These are phyloP conservation scores for Dillenia suffruticosa DNA, from an alignment of 164 flowering plant species.

Conservation along the genomic window DNA sequence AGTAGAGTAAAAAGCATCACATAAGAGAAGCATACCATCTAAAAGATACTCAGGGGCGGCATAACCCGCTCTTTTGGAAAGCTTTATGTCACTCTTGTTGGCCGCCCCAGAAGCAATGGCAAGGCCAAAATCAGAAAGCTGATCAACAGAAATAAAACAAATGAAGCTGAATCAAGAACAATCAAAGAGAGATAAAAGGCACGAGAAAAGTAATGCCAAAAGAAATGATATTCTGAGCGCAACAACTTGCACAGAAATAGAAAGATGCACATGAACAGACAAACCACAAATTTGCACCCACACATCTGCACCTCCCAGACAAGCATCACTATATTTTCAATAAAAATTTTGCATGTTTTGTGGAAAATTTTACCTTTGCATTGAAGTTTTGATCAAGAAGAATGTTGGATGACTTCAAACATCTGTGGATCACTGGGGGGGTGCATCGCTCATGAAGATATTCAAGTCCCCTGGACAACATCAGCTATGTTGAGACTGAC, in stretches of 20 bases:
- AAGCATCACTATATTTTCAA: too few species aligned
- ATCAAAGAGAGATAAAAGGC: not conserved
- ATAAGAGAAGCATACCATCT: slow-evolving; percentile 57
- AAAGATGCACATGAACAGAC: too few species aligned
- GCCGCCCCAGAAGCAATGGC: slow-evolving; percentile 62
- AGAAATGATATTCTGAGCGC: too few species aligned
- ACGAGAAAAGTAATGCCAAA: too few species aligned
- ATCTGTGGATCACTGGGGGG: slow-evolving; percentile 94
- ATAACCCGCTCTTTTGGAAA: slow-evolving; percentile 88
- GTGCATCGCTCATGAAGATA: slow-evolving; percentile 86
- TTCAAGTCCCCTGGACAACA: slow-evolving; percentile 78
- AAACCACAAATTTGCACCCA: too few species aligned
- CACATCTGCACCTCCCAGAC: too few species aligned
- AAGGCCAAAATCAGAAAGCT: slow-evolving; percentile 93
- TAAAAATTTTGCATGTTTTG: not conserved
- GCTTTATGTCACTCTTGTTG: slow-evolving; percentile 60
- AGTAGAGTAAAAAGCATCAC: too few species aligned
- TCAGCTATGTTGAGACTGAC: not conserved
- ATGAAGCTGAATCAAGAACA: too few species aligned
- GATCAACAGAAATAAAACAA: slow-evolving; percentile 5
- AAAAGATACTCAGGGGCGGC: slow-evolving; percentile 93
- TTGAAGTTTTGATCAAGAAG: slow-evolving; percentile 87
- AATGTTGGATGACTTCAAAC: slow-evolving; percentile 92
- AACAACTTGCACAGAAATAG: not conserved
- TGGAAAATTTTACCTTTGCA: slow-evolving; percentile 59